Evolutionary conservation across 1,139 yeast genomes (phyloP), one percentile per base, ranked within the genome.

Genomic region (Pneumocystis wakefieldiae): DNA sequence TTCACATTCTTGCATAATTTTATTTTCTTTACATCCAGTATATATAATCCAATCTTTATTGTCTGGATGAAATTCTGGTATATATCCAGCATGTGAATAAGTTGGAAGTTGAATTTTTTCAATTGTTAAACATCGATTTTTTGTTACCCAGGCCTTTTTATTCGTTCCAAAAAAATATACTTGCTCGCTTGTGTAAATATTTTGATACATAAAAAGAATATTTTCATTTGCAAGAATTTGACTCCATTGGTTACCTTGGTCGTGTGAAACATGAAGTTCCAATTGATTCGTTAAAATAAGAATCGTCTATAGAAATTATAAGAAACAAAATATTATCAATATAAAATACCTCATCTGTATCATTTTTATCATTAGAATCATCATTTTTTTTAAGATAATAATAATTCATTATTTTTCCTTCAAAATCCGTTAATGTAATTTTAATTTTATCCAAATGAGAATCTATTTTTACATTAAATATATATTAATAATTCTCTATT

Each of bases 171-270:
- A 72, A 62, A 88, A 75, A 65, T 85, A 82, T 3, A 87, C 83
- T 55, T 81, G 79, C 62, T 87, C 85, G n/a, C 84, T 80, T 68
- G 80, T 80, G 66, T 77, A 80, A 2, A 81, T 80, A 63, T 94
- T 92, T 62, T 83, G 78, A 61, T 79, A 78, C 57, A 86, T 79
- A 7, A 81, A 82, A 4, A 78, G 67, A 59, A 88, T 78, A 29
- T 79, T 76, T 28, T 80, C 84, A 55, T 76, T 75, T 3, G 80
- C 71, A 15, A 75, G 80, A 29, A 81, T 77, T 66, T 76, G 75
- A 17, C 77, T 76, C 76, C 91, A 85, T 0, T 74, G 73, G 2
- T 76, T 71, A 28, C 97, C 97, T 60, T 94, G 95, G 73, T 90
- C 84, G 70, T 83, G 86, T 0, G 96, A 87, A 15, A 88, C 79